Percentiles rank a stretch among this genome's conserved stretches.
Conservation (phyloP, 495 filamentous ascomycete genomes). For the Tuber microsphaerosporum region DNA sequence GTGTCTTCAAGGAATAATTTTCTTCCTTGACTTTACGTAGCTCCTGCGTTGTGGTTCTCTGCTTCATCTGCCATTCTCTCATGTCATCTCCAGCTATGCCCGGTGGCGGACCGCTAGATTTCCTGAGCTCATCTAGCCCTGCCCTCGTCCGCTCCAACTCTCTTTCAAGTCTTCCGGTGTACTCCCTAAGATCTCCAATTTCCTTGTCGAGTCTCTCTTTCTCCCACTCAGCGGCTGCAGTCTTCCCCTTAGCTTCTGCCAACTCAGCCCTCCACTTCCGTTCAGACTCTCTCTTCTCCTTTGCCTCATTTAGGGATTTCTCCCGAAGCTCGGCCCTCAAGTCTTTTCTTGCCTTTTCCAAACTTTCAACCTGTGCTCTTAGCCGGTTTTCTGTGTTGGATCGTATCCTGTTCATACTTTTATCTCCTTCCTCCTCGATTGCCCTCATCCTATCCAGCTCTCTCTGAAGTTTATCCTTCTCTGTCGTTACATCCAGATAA, state of each 20-base stretch:
- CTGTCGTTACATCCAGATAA: constrained; percentile 44
- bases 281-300: constrained; percentile 52
- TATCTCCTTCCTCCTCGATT: constrained; percentile 32
- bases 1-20: constrained; percentile 49
- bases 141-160: constrained; percentile 35
- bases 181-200: constrained; percentile 54
- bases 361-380: constrained; percentile 43
- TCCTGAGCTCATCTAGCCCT: constrained; percentile 29
- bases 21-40: constrained; percentile 52
- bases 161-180: constrained; percentile 50
- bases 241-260: constrained; percentile 53
- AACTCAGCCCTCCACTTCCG: constrained; percentile 53
- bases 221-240: constrained; percentile 51
- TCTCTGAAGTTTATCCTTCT: constrained; percentile 47
- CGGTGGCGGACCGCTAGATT: not conserved
- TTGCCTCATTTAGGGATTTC: constrained; percentile 45
- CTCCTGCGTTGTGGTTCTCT: constrained; percentile 42
- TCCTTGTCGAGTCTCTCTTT: constrained; percentile 61
- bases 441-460: constrained; percentile 42
- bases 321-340: constrained; percentile 45
- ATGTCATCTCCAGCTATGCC: constrained; percentile 12
- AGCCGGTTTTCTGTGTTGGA: constrained; percentile 25
- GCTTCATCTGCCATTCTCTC: constrained; percentile 39
- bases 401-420: constrained; percentile 15
- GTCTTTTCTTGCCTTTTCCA: constrained; percentile 46